Base-by-base conservation (phyloP, 176 grass and related monocot genomes). In the Lolium perenne region DNA sequence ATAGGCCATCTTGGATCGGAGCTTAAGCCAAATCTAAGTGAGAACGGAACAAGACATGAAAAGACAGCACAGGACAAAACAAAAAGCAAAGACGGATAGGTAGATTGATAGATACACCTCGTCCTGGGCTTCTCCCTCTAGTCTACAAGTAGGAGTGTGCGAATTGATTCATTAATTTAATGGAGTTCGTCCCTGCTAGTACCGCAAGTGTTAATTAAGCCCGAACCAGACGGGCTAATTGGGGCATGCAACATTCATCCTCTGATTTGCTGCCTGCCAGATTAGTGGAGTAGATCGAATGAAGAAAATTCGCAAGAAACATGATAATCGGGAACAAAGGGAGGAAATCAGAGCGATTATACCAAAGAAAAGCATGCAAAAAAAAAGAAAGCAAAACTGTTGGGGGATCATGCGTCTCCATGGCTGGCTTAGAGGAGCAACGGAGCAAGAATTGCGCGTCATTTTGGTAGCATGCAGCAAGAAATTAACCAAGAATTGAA, bases 21-120 rank as follows among this genome's bases (percentile, higher is more conserved):
- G 58, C 67, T 20, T 51, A 73, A 73, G 54, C 68, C 76, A 87
- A 91, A 87, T 91, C 85, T 22, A 79, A 69, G 76, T 9, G 14
- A 25, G 79, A 65, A 57, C 47, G 46, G 13, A 71, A 73, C 45
- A 49, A 35, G 23, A 4, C 7, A 15, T 54, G 85, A 84, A 88
- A 88, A 88, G 89, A 91, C 89, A 81, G 85, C 85, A 84, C 89
- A 80, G 74, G 84, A 91, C 89, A 91, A 87, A 84, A 87, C 80
- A 84, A 84, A 76, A 87, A 84, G 89, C 81, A 83, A 83, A 51
- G 63, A 16, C 47, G 46, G 21, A 74, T 48, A 14, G 71, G 71
- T 4, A 1, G 71, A 49, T 35, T 35, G 32, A 35, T 73, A 2
- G 69, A 71, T 73, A 23, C 38, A 72, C 62, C 84, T 10, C 43